A percentile compares a stretch with the other conserved stretches of the same genome.
Conservation (phyloP, 2,329 filamentous ascomycete genomes). For the Davidsoniella eucalypti region DNA sequence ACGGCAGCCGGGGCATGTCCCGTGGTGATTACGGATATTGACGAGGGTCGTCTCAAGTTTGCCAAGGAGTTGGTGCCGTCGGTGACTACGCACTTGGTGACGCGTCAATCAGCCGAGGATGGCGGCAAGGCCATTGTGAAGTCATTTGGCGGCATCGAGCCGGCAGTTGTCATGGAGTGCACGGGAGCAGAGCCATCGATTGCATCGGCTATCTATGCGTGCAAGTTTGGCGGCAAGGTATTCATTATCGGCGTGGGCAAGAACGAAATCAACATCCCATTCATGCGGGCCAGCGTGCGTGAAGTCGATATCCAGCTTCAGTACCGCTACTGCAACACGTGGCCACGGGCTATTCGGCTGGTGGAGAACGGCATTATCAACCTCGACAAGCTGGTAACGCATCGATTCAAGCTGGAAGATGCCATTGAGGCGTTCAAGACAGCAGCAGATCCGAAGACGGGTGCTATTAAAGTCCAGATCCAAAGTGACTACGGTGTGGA, state of each 20-base stretch:
- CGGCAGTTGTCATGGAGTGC: constrained; percentile 73
- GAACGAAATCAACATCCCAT: constrained; percentile 89
- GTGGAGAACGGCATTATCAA: constrained; percentile 73
- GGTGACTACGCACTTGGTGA: constrained; percentile 66
- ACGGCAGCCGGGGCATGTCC: constrained; percentile 78
- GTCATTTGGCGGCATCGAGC: constrained; percentile 63
- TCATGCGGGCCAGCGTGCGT: constrained; percentile 79
- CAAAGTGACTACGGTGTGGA: constrained; percentile 34
- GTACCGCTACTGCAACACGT: constrained; percentile 92
- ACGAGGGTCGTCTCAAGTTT: constrained; percentile 68
- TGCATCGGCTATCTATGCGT: constrained; percentile 68
- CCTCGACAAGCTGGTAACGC: constrained; percentile 68
- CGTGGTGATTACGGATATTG: constrained; percentile 87
- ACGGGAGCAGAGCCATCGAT: constrained; percentile 89
- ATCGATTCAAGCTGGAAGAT: constrained; percentile 73
- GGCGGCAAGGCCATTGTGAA: constrained; percentile 50
- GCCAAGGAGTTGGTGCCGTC: constrained; percentile 69
- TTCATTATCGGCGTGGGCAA: constrained; percentile 93
- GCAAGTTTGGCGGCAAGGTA: constrained; percentile 91
- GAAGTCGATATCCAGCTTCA: constrained; percentile 95
- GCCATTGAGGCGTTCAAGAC: constrained; percentile 81
- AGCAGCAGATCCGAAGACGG: constrained; percentile 71
- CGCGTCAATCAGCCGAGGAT: constrained; percentile 48
- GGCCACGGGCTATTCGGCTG: constrained; percentile 82
- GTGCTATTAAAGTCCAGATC: constrained; percentile 96